Base-by-base conservation (phyloP, 192 early-diverging fungal species). In the Jimgerdemannia lactiflua region DNA sequence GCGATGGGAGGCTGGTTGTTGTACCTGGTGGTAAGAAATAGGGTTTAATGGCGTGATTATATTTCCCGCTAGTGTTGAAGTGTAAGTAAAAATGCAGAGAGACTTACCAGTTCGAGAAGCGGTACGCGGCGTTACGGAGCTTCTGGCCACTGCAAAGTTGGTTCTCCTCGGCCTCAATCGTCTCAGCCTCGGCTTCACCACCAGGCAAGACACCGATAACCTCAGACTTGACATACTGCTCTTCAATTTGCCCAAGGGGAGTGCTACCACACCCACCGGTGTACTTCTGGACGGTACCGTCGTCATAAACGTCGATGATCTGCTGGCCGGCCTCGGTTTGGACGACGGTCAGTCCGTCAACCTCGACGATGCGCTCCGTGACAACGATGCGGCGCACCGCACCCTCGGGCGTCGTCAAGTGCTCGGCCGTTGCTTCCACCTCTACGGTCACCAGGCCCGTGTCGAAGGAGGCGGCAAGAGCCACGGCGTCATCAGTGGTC, bases 281-380 rank as follows among this genome's bases (percentile, higher is more conserved):
- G 79, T 78, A 85, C 67, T 80, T 82, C 39, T 76, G 75, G 65
- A 85, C 67, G 67, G 75, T 43, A 17, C 84, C 85, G 40, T 85
- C 74, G n/a, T 77, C 72, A 70, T 84, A 85, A 17, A 88, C 84
- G 77, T 89, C 86, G 19, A 89, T 71, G n/a, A 88, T 75, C 74
- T 89, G 87, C 67, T 89, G 85, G 54, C 79, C 82, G 43, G 80
- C 81, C 20, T 84, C 83, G 19, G 86, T 81, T 78, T 88, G 88
- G 20, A 79, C 74, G 70, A 89, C 86, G 66, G 82, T 81, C 43
- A 78, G 70, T 18, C 87, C 85, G 71, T 89, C 86, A 70, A 89
- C 81, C 75, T 89, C 88, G 42, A 84, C 78, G 64, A 89, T 85
- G 4, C 78, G 76, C 69, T 86, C 81, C 42, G 77, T 69, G 1